Base-by-base conservation (phyloP, 2,329 filamentous ascomycete species). In the Nigrograna mackinnonii region DNA sequence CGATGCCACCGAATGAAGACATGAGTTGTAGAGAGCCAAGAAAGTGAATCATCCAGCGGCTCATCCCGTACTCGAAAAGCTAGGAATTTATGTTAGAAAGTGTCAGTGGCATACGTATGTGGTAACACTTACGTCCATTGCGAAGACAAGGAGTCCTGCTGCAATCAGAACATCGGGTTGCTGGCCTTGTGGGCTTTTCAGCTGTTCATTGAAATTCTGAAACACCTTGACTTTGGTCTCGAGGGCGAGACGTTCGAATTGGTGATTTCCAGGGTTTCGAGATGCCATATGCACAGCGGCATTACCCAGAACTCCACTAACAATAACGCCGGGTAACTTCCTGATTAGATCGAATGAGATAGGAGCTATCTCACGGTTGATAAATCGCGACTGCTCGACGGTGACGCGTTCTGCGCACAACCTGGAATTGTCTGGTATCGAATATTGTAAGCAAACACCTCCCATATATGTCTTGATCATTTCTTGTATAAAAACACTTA, bases 271-370 rank as follows among this genome's bases (percentile, higher is more conserved):
- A 4, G 52, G 49, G 22, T 57, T 43, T 19, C 52, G 44, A 9
- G 44, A 50, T 30, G 52, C 47, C 49, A 52, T 53, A 38, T 59
- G 52, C 7, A 59, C 52, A 14, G 52, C 54, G 17, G 56, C 43
- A 26, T 44, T 55, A 5, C 47, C 56, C 11, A 59, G 45, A 16
- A 59, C 45, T 16, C 56, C 54, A 26, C 53, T 52, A 4, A 56
- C 40, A 4, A 57, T 44, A 22, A 43, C 46, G n/a, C 35, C 42
- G 16, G 56, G 56, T 17, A 59, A 35, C 11, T 33, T 41, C 18
- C 43, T 35, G 7, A 49, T 43, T 13, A 32, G 32, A 5, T 53
- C 49, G 3, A 33, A 36, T 19, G 50, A 41, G 12, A 59, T 39
- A 20, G 37, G 37, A 12, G 54, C 49, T 19, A 56, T 37, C 12